Conservation (phyloP, 768 basidiomycete genomes). For the Rhodotorula graminis region DNA sequence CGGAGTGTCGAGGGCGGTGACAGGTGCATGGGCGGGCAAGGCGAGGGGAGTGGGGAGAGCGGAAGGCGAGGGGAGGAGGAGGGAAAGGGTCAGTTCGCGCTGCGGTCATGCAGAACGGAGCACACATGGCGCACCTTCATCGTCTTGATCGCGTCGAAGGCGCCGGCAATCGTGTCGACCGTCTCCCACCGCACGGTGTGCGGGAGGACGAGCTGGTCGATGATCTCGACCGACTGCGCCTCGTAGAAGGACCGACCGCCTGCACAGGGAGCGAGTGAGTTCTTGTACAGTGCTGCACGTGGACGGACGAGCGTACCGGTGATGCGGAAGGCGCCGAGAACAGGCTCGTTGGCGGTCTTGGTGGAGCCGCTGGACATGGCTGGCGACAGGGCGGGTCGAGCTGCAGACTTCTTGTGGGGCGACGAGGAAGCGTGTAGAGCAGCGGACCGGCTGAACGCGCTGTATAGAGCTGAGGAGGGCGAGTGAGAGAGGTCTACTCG, state of each 20-base stretch:
- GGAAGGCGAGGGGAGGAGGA: neutral
- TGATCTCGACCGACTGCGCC: constrained; percentile 66
- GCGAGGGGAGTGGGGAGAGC: no score
- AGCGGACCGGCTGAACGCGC: no score
- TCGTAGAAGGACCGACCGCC: constrained; percentile 41
- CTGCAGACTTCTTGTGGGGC: no score
- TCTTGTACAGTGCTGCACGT: no score
- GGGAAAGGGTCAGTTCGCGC: neutral
- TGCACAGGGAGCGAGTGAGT: neutral
- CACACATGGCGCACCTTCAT: constrained; percentile 76
- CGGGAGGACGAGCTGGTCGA: constrained; percentile 54
- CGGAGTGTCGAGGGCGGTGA: no score
- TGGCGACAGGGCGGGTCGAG: neutral
- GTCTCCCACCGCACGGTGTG: constrained; percentile 45
- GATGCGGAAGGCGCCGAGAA: constrained; percentile 33
- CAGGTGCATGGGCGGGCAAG: no score
- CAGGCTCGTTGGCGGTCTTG: neutral
- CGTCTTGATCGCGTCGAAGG: constrained; percentile 86
- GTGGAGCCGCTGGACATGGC: no score
- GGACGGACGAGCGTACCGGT: no score
- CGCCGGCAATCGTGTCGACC: constrained; percentile 69
- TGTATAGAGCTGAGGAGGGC: no score
- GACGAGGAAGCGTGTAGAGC: no score
- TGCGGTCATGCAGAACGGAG: no score
- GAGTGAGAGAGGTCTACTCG: no score